These are phyloP conservation scores for Fusarium virguliforme DNA, from an alignment of 2,329 filamentous ascomycete species.

Conservation along the genomic window DNA sequence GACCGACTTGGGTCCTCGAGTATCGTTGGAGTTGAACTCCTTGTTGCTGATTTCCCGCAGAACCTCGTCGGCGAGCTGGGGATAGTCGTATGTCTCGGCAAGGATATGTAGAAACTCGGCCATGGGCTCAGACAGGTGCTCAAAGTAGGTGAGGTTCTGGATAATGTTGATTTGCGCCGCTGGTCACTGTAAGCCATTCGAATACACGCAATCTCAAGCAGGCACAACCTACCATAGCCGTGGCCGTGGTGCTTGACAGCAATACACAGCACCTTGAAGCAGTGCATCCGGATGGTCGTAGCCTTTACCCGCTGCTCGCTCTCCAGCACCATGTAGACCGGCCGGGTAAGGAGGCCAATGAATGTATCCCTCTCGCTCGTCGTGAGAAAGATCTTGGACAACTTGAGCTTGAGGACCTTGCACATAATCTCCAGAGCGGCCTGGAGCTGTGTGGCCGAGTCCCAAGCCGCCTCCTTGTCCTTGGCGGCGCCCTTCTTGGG, in stretches of 20 bases:
- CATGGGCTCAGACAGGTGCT: slow-evolving; percentile 99
- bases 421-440: slow-evolving; percentile 93
- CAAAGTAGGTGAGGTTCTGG: slow-evolving; percentile 97
- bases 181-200: slow-evolving; percentile 59
- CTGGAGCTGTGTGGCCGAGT: slow-evolving; percentile 90
- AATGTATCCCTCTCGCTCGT: slow-evolving; percentile 98
- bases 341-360: slow-evolving; percentile 90
- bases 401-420: slow-evolving; percentile 93
- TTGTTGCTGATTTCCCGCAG: slow-evolving; percentile 95
- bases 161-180: slow-evolving; percentile 98
- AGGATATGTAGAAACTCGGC: slow-evolving; percentile 97
- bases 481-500: slow-evolving; percentile 83
- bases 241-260: slow-evolving; percentile 98
- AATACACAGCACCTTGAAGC: slow-evolving; percentile 96
- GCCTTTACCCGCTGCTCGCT: slow-evolving; percentile 94
- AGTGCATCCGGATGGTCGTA: slow-evolving; percentile 93
- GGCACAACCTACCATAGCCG: slow-evolving; percentile 80
- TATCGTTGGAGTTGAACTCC: slow-evolving; percentile 97
- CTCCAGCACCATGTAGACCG: slow-evolving; percentile 94
- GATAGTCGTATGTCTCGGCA: slow-evolving; percentile 97
- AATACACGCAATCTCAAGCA: not conserved
- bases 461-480: slow-evolving; percentile 90
- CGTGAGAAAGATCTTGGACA: slow-evolving; percentile 93
- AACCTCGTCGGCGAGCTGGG: slow-evolving; percentile 94
- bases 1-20: slow-evolving; percentile 94